Conservation (phyloP, 2,329 filamentous ascomycete genomes). For the Ambrosiella beaveri region DNA sequence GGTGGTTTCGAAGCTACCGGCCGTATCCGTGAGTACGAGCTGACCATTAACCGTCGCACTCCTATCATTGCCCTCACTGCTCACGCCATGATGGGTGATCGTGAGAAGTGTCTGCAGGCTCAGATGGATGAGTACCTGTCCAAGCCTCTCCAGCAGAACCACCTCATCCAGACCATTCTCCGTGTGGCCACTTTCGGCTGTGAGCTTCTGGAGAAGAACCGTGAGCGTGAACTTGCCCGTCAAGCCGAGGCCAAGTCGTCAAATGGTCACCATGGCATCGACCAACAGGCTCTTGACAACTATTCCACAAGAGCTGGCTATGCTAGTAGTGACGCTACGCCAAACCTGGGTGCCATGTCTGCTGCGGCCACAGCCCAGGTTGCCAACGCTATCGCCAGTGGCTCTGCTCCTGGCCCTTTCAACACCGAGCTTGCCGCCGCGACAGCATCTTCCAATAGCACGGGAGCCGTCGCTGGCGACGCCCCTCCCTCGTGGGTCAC, state of each 20-base stretch:
- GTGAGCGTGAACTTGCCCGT: constrained; percentile 40
- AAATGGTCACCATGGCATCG: constrained; percentile 7
- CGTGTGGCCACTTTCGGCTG: constrained; percentile 89
- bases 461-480: too few relatives aligned
- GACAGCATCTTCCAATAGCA: too few relatives aligned
- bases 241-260: constrained; percentile 30
- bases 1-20: constrained; percentile 94
- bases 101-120: constrained; percentile 94
- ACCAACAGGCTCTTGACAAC: not conserved
- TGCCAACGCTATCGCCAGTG: too few relatives aligned
- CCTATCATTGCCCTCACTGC: constrained; percentile 95
- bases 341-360: too few relatives aligned
- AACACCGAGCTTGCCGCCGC: too few relatives aligned
- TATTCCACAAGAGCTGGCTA: not conserved
- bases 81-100: constrained; percentile 95
- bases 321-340: too few relatives aligned
- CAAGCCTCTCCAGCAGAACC: constrained; percentile 90
- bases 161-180: constrained; percentile 92
- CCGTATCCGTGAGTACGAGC: constrained; percentile 91
- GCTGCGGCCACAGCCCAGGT: too few relatives aligned
- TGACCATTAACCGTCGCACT: constrained; percentile 62
- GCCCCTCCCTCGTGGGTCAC: too few relatives aligned
- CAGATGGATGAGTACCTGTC: constrained; percentile 99
- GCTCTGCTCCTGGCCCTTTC: too few relatives aligned
- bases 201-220: constrained; percentile 60